A percentile compares a stretch with the other conserved stretches of the same genome.
Evolutionary conservation across 331 rosid species (phyloP).

Genomic region (Cydonia oblonga): DNA sequence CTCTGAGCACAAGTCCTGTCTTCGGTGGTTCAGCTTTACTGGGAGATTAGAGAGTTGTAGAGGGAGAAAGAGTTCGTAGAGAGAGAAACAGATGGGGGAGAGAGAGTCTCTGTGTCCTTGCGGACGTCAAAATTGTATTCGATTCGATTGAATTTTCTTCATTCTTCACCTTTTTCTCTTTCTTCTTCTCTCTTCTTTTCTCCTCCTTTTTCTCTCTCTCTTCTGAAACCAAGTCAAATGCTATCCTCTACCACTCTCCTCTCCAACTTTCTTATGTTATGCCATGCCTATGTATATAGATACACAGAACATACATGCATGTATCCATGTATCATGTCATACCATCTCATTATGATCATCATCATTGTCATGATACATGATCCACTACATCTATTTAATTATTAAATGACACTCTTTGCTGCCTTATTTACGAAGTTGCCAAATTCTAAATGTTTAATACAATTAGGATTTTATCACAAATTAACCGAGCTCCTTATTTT

Average conservation of each 20-base stretch:
- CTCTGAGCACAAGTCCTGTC: slow-evolving; percentile 23
- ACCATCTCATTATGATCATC: background rate
- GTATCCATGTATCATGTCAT: background rate
- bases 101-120: slow-evolving; percentile 36
- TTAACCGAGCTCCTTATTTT: too few relatives aligned
- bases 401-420: background rate
- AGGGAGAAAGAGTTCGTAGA: slow-evolving; percentile 33
- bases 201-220: slow-evolving; percentile 4
- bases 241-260: slow-evolving; percentile 20
- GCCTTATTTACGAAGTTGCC: background rate
- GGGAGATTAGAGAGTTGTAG: slow-evolving; percentile 32
- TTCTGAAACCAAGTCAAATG: slow-evolving; percentile 59
- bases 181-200: background rate
- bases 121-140: slow-evolving; percentile 95
- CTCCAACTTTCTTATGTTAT: background rate
- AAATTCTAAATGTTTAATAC: background rate
- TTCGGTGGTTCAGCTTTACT: slow-evolving; percentile 25
- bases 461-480: too few relatives aligned
- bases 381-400: background rate
- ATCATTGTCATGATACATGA: too few relatives aligned
- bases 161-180: slow-evolving; percentile 32
- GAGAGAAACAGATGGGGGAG: slow-evolving; percentile 26
- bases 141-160: slow-evolving; percentile 71
- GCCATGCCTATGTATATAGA: slow-evolving; percentile 2
- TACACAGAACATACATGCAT: background rate